Base-by-base conservation (phyloP, 768 basidiomycete genomes). In the Galerina marginata region DNA sequence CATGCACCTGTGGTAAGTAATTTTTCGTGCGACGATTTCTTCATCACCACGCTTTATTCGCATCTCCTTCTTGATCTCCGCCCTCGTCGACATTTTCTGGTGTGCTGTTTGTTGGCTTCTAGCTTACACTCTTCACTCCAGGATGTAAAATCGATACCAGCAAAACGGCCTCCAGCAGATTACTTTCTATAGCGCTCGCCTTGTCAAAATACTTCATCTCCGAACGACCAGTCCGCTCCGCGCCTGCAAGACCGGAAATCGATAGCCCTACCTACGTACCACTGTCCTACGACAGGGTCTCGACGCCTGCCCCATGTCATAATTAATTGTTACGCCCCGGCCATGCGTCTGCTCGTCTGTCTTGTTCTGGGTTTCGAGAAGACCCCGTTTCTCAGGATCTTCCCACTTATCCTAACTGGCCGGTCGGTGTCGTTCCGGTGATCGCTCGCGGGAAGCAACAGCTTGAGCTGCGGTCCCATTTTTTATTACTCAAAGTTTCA, bases 111-210 rank as follows among this genome's bases (percentile, higher is more conserved):
- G 37, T 25, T 40, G 11, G 44, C 44, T 23, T 44, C 45, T 45
- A 43, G 37, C 26, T 36, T 26, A 46, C 42, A n/a, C 37, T 38
- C 49, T 25, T 36, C 50, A 52, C 54, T 59, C 10, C 67, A 95
- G 91, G 93, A 94, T 63, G 86, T 92, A 37, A 84, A 86, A 60
- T 91, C 91, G 29, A 86, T 92, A 71, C 92, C 91, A 26, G 86
- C 90, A 33, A 93, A 92, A 78, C 83, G 92, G 3, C 92, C 93
- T 20, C 91, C 92, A 16, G 90, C 93, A 43, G 92, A 94, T 73
- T 95, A 95, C 69, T 95, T 95, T 75, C 76, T 95, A 50, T 93
- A 58, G 37, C 11, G 15, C 36, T 16, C 23, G 36, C 48, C 26
- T 49, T n/a, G 20, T 33, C 29, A 33, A 33, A 33, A 53, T 25